A percentile compares a stretch with the other conserved stretches of the same genome.
These are phyloP conservation scores for Globisporangium spiculum DNA, from an alignment of 352 stramenopile genomes.

Conservation along the genomic window DNA sequence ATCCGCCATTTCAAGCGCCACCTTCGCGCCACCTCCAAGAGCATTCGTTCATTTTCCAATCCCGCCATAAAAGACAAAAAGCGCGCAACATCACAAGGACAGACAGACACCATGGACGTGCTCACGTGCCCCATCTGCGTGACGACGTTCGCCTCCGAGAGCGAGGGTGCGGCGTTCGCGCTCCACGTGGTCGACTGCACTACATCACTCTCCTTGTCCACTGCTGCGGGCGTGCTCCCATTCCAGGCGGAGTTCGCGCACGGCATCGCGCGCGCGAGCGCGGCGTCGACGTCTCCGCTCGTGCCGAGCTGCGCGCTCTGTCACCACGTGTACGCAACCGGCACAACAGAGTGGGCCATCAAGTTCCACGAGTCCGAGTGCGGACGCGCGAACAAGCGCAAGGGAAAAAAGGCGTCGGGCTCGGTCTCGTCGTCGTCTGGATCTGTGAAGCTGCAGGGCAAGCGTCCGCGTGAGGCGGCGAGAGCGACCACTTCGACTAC, in stretches of 20 bases:
- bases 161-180: constrained; percentile 33
- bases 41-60: neutral
- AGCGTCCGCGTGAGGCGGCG: constrained; percentile 28
- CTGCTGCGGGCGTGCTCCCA: neutral
- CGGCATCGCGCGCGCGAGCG: constrained; percentile 2
- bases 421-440: neutral
- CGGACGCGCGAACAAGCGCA: constrained; percentile 49
- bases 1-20: neutral
- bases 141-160: constrained; percentile 23
- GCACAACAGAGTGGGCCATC: constrained; percentile 49
- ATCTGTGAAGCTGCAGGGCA: constrained; percentile 20
- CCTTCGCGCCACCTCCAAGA: constrained; percentile 1
- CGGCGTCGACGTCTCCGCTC: constrained; percentile 12
- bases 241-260: constrained; percentile 8
- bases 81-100: neutral
- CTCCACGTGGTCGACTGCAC: constrained; percentile 59
- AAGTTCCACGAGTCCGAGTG: constrained; percentile 80
- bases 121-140: constrained; percentile 46
- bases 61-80: neutral
- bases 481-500: constrained; percentile 5
- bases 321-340: constrained; percentile 55
- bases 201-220: neutral
- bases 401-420: neutral
- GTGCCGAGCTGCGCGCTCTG: constrained; percentile 51
- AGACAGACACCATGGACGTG: neutral